These are phyloP conservation scores for Heliamphora pulchella DNA, from an alignment of 179 eudicot species.

Conservation along the genomic window DNA sequence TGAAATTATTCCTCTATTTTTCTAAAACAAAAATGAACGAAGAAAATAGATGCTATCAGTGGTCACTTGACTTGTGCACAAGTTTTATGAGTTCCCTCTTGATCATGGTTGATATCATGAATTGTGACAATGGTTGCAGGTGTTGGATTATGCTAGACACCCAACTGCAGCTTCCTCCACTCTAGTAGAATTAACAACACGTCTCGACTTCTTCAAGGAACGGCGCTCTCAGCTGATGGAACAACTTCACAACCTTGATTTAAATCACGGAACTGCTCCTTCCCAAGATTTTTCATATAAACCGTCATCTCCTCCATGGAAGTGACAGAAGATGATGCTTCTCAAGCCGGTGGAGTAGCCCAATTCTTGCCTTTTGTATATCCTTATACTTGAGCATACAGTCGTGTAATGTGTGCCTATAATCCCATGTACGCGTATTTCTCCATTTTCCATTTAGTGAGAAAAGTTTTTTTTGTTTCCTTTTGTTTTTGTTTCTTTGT, in stretches of 20 bases:
- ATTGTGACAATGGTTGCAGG: conserved; percentile 30
- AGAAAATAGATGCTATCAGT: background rate
- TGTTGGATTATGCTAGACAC: conserved; percentile 53
- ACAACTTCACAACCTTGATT: conserved; percentile 85
- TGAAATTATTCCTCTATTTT: background rate
- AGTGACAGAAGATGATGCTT: conserved; percentile 31
- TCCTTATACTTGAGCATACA: conserved; percentile 18
- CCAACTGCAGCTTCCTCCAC: conserved; percentile 71
- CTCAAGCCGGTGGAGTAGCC: background rate
- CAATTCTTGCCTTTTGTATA: conserved; percentile 21
- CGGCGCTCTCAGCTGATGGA: conserved; percentile 96
- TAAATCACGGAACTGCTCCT: conserved; percentile 52
- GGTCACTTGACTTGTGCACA: conserved; percentile 4
- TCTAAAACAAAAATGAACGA: background rate
- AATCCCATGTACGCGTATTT: background rate
- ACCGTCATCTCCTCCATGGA: conserved; percentile 84
- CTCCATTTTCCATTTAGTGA: background rate
- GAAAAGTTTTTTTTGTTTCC: background rate
- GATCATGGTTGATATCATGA: background rate
- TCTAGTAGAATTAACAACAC: conserved; percentile 80
- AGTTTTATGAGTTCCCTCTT: background rate
- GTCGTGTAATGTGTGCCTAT: conserved; percentile 1
- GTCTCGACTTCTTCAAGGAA: conserved; percentile 94
- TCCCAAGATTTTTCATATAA: conserved; percentile 65
- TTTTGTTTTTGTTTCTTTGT: background rate